Conservation (phyloP, 805 yeast genomes). For the Blastobotrys muscicola region DNA sequence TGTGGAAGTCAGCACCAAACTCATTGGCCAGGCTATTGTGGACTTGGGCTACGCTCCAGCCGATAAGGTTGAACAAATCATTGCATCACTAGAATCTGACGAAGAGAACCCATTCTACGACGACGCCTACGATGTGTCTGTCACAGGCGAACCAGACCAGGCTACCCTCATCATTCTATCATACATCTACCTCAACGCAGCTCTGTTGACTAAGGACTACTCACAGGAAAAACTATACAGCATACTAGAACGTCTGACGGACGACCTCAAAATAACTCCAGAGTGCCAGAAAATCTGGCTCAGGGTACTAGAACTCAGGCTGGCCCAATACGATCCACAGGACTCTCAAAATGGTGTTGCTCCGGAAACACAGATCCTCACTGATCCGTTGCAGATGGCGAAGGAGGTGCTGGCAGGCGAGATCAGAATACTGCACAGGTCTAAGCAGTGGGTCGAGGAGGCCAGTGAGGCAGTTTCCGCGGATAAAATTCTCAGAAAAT, state of each 20-base stretch:
- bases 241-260: slow-evolving; percentile 7
- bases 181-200: slow-evolving; percentile 1
- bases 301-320: slow-evolving; percentile 11
- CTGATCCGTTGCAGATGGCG: slow-evolving; percentile 16
- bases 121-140: slow-evolving; percentile 18
- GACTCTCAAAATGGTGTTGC: neutral
- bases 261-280: slow-evolving; percentile 9
- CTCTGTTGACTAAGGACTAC: slow-evolving; percentile 1
- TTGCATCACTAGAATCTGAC: slow-evolving; percentile 13
- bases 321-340: slow-evolving; percentile 14
- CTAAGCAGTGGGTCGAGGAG: slow-evolving; percentile 17
- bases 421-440: slow-evolving; percentile 17
- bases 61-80: slow-evolving; percentile 5
- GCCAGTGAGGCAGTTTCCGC: slow-evolving; percentile 1
- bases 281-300: slow-evolving; percentile 10
- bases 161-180: slow-evolving; percentile 3
- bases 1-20: slow-evolving; percentile 55
- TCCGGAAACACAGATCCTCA: slow-evolving; percentile 2
- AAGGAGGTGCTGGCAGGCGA: slow-evolving; percentile 22
- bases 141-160: slow-evolving; percentile 11
- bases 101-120: slow-evolving; percentile 16
- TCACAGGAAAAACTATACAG: slow-evolving; percentile 6
- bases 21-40: slow-evolving; percentile 33
- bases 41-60: slow-evolving; percentile 10
- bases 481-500: neutral